These are phyloP conservation scores for Madurella mycetomatis DNA, from an alignment of 2,329 filamentous ascomycete genomes.

Conservation along the genomic window DNA sequence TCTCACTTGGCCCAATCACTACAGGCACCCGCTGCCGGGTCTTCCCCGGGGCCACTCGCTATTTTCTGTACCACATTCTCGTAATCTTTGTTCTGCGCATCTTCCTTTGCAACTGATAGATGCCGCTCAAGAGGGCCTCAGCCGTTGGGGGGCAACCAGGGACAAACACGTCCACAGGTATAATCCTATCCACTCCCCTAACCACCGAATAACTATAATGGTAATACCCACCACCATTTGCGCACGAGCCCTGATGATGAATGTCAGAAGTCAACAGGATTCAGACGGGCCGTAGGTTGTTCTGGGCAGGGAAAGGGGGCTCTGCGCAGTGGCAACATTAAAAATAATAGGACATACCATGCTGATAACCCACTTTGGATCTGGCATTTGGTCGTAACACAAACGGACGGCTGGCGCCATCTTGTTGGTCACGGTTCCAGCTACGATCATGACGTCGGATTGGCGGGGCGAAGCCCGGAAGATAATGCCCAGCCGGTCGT, in stretches of 20 bases:
- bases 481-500: constrained; percentile 84
- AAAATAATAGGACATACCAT: constrained; percentile 13
- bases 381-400: constrained; percentile 94
- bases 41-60: not conserved
- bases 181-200: constrained; percentile 59
- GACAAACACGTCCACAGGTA: constrained; percentile 65
- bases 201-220: constrained; percentile 68
- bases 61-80: constrained; percentile 51
- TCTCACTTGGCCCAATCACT: no score
- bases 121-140: constrained; percentile 48
- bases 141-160: constrained; percentile 55
- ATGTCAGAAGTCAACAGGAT: no score
- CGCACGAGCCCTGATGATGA: constrained; percentile 5
- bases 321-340: no score
- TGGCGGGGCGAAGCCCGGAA: constrained; percentile 85
- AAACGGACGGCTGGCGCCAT: constrained; percentile 88
- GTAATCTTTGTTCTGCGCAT: constrained; percentile 49
- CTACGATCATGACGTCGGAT: constrained; percentile 90
- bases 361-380: constrained; percentile 70
- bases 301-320: no score
- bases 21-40: no score
- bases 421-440: constrained; percentile 90
- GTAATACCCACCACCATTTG: constrained; percentile 66
- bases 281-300: no score
- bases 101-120: constrained; percentile 67